These are phyloP conservation scores for Halenospora varia DNA, from an alignment of 495 filamentous ascomycete genomes.

Conservation along the genomic window DNA sequence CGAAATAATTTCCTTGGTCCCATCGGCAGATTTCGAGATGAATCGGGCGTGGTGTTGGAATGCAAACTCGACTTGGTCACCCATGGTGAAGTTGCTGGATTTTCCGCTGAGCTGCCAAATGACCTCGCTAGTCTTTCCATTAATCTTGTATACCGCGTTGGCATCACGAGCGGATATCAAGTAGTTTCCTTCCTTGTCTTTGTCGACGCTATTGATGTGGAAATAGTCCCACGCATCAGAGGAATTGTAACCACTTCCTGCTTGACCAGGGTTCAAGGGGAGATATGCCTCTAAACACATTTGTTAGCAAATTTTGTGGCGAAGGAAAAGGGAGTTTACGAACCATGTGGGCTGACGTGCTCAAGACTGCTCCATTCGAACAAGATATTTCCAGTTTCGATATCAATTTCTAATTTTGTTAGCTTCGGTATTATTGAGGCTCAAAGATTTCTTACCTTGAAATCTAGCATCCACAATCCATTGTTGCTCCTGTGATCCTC, in stretches of 20 bases:
- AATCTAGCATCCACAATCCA: conserved; percentile 29
- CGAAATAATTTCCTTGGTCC: conserved; percentile 46
- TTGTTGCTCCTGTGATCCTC: conserved; percentile 33
- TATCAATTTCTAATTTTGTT: conserved; percentile 49
- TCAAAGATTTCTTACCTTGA: no score
- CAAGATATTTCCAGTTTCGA: conserved; percentile 37
- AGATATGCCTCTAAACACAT: conserved; percentile 40
- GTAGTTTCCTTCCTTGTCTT: conserved; percentile 53
- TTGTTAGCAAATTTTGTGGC: background rate
- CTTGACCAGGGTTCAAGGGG: conserved; percentile 47
- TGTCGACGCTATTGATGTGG: conserved; percentile 63
- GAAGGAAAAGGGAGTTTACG: background rate
- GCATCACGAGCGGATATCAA: conserved; percentile 57
- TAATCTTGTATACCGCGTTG: conserved; percentile 55
- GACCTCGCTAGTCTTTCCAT: conserved; percentile 51
- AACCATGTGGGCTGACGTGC: conserved; percentile 38
- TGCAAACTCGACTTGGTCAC: conserved; percentile 39
- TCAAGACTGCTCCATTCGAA: conserved; percentile 40
- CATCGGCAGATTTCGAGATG: conserved; percentile 34
- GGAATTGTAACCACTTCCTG: conserved; percentile 39
- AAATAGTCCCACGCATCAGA: conserved; percentile 56
- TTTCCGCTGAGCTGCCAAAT: conserved; percentile 54
- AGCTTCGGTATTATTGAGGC: no score
- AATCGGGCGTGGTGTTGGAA: conserved; percentile 62
- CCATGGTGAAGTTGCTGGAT: conserved; percentile 37